Evolutionary conservation across 805 yeast species (phyloP).

Genomic region (Priceomyces fermenticarens): DNA sequence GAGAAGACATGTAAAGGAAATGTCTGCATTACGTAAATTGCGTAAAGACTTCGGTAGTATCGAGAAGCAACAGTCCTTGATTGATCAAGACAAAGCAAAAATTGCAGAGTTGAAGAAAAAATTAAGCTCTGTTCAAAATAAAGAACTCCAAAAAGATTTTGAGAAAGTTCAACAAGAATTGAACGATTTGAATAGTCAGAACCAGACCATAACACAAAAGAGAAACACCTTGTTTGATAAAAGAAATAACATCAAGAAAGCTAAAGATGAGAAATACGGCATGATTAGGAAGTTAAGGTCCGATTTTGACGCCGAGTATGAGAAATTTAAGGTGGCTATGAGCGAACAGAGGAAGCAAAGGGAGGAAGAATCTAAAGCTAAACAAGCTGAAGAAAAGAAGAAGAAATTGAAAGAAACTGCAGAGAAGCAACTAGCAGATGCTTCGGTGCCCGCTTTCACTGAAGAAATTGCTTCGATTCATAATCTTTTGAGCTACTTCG

Average conservation of each 20-base stretch:
- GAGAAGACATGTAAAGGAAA: conserved; percentile 79
- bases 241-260: conserved; percentile 64
- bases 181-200: conserved; percentile 59
- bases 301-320: conserved; percentile 73
- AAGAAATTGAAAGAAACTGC: conserved; percentile 53
- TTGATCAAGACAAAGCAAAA: conserved; percentile 76
- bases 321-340: conserved; percentile 64
- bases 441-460: conserved; percentile 80
- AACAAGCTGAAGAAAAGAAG: conserved; percentile 49
- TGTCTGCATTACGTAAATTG: conserved; percentile 75
- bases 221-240: conserved; percentile 60
- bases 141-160: conserved; percentile 64
- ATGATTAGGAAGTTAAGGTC: conserved; percentile 66
- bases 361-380: conserved; percentile 62
- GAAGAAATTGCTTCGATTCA: conserved; percentile 76
- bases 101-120: conserved; percentile 71
- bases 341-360: conserved; percentile 68
- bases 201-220: conserved; percentile 62
- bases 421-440: conserved; percentile 68
- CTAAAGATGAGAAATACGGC: conserved; percentile 65
- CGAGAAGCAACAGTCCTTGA: conserved; percentile 71
- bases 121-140: conserved; percentile 55
- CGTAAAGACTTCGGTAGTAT: conserved; percentile 73
- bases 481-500: conserved; percentile 67
- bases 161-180: conserved; percentile 68